Conservation (phyloP, 805 yeast genomes). For the Candida golubevii region DNA sequence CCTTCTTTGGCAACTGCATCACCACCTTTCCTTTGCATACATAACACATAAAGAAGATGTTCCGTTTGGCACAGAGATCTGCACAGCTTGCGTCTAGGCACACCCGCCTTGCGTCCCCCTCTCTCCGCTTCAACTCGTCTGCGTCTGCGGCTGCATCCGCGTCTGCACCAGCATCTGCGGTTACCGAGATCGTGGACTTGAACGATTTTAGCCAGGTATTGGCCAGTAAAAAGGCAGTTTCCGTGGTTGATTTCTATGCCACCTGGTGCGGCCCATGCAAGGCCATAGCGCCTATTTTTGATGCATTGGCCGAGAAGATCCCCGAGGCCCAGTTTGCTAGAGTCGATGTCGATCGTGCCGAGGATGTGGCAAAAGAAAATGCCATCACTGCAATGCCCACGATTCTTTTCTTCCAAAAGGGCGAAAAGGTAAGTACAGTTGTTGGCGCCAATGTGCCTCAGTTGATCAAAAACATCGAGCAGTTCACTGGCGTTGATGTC, state of each 20-base stretch:
- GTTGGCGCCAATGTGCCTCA: constrained; percentile 60
- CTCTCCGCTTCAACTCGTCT: constrained; percentile 12
- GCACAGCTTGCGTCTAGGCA: background rate
- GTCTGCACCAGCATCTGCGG: constrained; percentile 12
- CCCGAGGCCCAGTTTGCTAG: constrained; percentile 58
- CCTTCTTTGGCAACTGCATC: too few relatives aligned
- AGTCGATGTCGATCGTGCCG: constrained; percentile 64
- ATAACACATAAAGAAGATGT: constrained; percentile 3
- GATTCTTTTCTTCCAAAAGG: constrained; percentile 56
- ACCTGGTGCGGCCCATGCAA: constrained; percentile 81
- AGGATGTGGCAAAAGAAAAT: constrained; percentile 56
- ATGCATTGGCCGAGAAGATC: constrained; percentile 37
- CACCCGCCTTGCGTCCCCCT: background rate
- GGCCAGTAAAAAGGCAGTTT: constrained; percentile 31
- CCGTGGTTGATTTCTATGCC: constrained; percentile 64
- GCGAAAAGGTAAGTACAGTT: constrained; percentile 51
- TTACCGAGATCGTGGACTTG: constrained; percentile 27
- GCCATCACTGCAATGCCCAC: constrained; percentile 78
- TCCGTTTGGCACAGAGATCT: constrained; percentile 7
- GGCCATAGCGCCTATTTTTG: constrained; percentile 59
- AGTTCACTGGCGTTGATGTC: constrained; percentile 28
- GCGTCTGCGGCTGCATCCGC: background rate
- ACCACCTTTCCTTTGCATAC: too few relatives aligned
- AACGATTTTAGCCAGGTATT: constrained; percentile 24
- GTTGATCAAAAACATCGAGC: constrained; percentile 25